Evolutionary conservation across 495 filamentous ascomycete species (phyloP).

Genomic region (Aspergillus haitiensis): DNA sequence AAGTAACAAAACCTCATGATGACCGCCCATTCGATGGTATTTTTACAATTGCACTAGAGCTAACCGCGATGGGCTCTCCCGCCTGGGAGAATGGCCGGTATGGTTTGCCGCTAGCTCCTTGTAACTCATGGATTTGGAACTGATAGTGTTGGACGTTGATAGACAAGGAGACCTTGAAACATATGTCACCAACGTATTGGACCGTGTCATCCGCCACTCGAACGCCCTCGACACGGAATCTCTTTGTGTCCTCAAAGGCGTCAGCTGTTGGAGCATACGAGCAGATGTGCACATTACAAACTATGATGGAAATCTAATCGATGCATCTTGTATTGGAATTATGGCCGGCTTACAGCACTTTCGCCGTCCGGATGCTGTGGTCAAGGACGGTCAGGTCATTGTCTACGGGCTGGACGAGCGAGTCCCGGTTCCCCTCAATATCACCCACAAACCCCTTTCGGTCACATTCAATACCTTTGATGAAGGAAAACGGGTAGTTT

Average conservation of each 20-base stretch:
- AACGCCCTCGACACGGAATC: slow-evolving; percentile 92
- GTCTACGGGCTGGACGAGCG: slow-evolving; percentile 81
- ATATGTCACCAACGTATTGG: slow-evolving; percentile 80
- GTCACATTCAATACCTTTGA: slow-evolving; percentile 82
- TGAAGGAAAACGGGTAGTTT: slow-evolving; percentile 61
- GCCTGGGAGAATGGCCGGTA: slow-evolving; percentile 84
- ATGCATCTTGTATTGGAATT: slow-evolving; percentile 79
- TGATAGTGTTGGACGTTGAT: not conserved
- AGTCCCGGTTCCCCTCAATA: slow-evolving; percentile 82
- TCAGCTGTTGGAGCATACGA: slow-evolving; percentile 85
- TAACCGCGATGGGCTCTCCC: slow-evolving; percentile 89
- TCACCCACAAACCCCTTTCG: slow-evolving; percentile 87
- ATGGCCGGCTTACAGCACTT: slow-evolving; percentile 89
- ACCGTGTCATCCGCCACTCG: slow-evolving; percentile 89
- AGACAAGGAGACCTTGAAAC: slow-evolving; percentile 77
- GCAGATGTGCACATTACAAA: slow-evolving; percentile 88
- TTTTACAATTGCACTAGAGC: slow-evolving; percentile 86
- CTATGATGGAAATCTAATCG: slow-evolving; percentile 84
- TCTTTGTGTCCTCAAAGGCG: slow-evolving; percentile 84
- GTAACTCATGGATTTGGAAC: no score
- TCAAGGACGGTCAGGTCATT: slow-evolving; percentile 76
- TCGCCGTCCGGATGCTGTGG: slow-evolving; percentile 79
- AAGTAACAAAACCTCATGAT: slow-evolving; percentile 77
- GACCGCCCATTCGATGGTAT: slow-evolving; percentile 94
- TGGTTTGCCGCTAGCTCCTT: slow-evolving; percentile 21